Evolutionary conservation across 257 asterid genomes (phyloP), one percentile per base, ranked within the genome.

Genomic region (Capsicum baccatum): DNA sequence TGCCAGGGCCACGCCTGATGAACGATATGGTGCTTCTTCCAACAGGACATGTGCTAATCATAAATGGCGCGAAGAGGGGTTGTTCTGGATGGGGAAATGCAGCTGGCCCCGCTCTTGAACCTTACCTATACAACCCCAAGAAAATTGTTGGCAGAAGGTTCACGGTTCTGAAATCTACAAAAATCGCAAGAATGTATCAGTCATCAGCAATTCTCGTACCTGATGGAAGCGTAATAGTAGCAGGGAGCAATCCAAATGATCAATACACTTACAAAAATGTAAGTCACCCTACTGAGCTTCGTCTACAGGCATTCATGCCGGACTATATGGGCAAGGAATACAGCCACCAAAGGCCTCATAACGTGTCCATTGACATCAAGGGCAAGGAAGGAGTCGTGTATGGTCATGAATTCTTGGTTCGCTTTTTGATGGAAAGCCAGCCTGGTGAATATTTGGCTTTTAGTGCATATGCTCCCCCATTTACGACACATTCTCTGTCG

Each of bases 21-120:
- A 85, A 81, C 69, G 93, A 91, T 60, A 94, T 91, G 95, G 70
- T 94, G 86, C 68, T 87, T 13, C 92, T 92, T 52, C 97, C 94
- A n/a, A 91, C 89, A 2, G 95, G 97, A 7, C 70, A 89, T 13
- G 68, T 94, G 14, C 93, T 94, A 21, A 91, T 94, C 79, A 94
- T 94, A 78, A 92, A 91, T 56, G 97, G 98, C 0, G 95, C 83
- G 0, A 58, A 52, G 21, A 57, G 83, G 1, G 98, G 97, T 9
- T 87, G 89, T 9, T 92, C 92, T 0, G 97, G 97, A 57, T 84
- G 80, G 91, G 81, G 86, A 12, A 55, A 37, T 35, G 92, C 89
- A 9, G 83, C 89, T 5, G 68, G 58, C 39, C 95, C 95, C 4
- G 79, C 91, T 5, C 83, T 88, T 3, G 62, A 83, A 15, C 98